Evolutionary conservation across 1,284 basidiomycete genomes (phyloP), one percentile per base, ranked within the genome.

Genomic region (Mycosarcoma mackinlayi): DNA sequence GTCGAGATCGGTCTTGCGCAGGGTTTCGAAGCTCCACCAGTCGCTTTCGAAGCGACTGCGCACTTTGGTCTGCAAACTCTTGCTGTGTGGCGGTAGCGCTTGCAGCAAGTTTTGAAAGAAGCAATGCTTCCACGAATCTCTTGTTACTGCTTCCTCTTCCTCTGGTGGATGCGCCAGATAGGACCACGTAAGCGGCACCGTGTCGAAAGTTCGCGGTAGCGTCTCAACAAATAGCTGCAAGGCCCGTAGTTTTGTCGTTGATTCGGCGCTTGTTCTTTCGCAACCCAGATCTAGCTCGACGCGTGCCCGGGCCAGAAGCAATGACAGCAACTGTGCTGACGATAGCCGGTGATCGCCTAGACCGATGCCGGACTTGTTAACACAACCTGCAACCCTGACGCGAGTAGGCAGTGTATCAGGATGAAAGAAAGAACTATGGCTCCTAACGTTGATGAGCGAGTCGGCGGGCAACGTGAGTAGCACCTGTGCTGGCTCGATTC

Each of bases 161-260:
- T 9, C 31, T 4, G 19, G 19, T 16, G 7, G 28, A 33, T 19
- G 24, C 6, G 51, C 59, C 14, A 46, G 18, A n/a, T 53, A n/a
- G 5, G 47, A 51, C 76, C 76, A 76, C 1, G 56, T 53, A 13
- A 78, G 44, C 1, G 76, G 76, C 18, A 57, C 59, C 1, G 69
- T 76, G n/a, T 51, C 50, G 35, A 78, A 78, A 2, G 4, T 33
- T 4, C 23, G 5, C 3, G 76, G 76, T n/a, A 78, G 51, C 2
- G 74, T 75, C 19, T 42, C 39, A 3, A 73, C 48, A 40, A 78
- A 76, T 2, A 65, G 41, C 18, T 48, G 37, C n/a, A 76, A 37
- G n/a, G 50, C 44, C 18, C 50, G 31, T 18, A 54, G 44, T n/a
- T 51, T 65, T 9, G 8, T 21, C 23, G 46, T 46, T 18, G 16